Percentiles rank a stretch among this genome's conserved stretches.
These are phyloP conservation scores for Nissolia schottii DNA, from an alignment of 306 rosid genomes.

Conservation along the genomic window DNA sequence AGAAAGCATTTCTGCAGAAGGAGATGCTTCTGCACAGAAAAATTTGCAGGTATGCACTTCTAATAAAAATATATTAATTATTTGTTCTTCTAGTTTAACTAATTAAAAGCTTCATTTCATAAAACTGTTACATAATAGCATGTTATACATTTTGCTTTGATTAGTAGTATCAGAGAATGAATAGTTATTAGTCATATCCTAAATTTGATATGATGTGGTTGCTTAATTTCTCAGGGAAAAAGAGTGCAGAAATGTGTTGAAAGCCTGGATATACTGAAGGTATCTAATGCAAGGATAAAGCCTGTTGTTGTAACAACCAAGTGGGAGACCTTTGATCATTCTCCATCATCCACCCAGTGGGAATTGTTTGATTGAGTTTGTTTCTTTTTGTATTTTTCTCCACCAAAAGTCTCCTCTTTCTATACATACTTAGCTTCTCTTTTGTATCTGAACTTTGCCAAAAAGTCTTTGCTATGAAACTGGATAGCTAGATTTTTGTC, in stretches of 20 bases:
- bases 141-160: not conserved
- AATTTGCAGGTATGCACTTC: constrained; percentile 58
- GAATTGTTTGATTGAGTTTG: constrained; percentile 31
- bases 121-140: not conserved
- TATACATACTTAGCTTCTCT: not conserved
- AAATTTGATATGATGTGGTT: too few relatives aligned
- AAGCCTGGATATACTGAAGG: constrained; percentile 56
- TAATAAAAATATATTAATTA: too few relatives aligned
- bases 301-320: constrained; percentile 62
- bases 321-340: constrained; percentile 73
- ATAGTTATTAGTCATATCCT: not conserved
- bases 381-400: not conserved
- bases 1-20: constrained; percentile 63
- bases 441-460: not conserved
- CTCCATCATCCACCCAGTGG: constrained; percentile 24
- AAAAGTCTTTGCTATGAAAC: constrained; percentile 15
- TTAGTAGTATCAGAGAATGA: not conserved
- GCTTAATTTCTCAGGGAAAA: constrained; percentile 48
- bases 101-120: too few relatives aligned
- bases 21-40: constrained; percentile 62
- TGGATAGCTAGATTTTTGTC: not conserved
- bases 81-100: too few relatives aligned
- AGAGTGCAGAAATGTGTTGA: constrained; percentile 82
- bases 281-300: constrained; percentile 56
- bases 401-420: not conserved